Base-by-base conservation (phyloP, 495 filamentous ascomycete genomes). In the Penicillium arizonense region DNA sequence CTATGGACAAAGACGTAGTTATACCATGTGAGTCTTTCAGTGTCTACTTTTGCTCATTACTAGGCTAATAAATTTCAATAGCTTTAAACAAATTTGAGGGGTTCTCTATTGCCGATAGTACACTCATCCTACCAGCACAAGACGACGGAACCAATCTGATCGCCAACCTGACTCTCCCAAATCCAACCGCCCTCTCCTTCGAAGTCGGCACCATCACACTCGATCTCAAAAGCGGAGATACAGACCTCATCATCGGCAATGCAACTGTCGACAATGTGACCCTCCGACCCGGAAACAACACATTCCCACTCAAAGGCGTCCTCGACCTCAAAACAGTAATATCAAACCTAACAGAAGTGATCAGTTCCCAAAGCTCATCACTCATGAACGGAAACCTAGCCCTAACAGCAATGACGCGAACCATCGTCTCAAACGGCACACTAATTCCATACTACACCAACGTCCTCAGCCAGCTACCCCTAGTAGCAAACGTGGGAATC, bases 201-300 rank as follows among this genome's bases (percentile, higher is more conserved):
- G 58, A 69, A 55, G 67, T 74, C 3, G 71, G 69, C n/a, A 71
- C 57, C 7, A 56, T 69, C 3, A 51, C 52, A 5, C 54, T 74
- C 18, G 58, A 74, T 30, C 53, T 72, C 33, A 64, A 67, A 23
- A 63, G 54, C 24, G 68, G 68, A 21, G 53, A 63, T 28, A 36
- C 48, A 26, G 30, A 35, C 11, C 51, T 65, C 16, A 11, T 58
- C 10, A 70, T 87, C 53, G 86, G 85, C 52, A 79, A 70, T 46
- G 72, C 77, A 36, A 77, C 71, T 16, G 61, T 89, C 35, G 61
- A 75, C 56, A 76, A 86, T 62, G 71, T 89, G 13, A 62, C 71
- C 3, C 76, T 88, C 36, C 51, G 45, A 7, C 84, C 86, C 3
- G 87, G 87, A 21, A 74, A 77, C 54, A 87, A 87, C 68, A 65